Percentiles rank a stretch among this genome's conserved stretches.
Conservation (phyloP, 768 basidiomycete species). For the Cyclocybe aegerita region DNA sequence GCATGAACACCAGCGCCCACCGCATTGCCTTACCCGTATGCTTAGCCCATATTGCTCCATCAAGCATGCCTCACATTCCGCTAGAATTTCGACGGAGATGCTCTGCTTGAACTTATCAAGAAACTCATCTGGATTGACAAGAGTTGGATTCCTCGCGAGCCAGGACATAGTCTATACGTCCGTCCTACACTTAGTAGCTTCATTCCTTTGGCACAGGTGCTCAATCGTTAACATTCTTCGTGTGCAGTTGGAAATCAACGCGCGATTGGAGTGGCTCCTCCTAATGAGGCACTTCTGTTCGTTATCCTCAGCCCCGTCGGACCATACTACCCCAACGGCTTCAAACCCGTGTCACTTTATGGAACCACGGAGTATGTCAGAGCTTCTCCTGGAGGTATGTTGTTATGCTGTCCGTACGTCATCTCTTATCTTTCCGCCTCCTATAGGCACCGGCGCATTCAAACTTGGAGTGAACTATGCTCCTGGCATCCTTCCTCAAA, state of each 20-base stretch:
- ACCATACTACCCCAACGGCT: slow-evolving; percentile 83
- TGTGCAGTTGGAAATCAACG: slow-evolving; percentile 72
- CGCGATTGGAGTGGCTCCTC: slow-evolving; percentile 70
- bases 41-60: slow-evolving; percentile 6
- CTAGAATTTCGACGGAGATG: slow-evolving; percentile 77
- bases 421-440: background rate
- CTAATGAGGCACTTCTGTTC: slow-evolving; percentile 80
- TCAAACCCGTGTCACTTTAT: slow-evolving; percentile 88
- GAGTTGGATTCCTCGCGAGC: slow-evolving; percentile 87
- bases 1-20: slow-evolving; percentile 84
- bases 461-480: slow-evolving; percentile 91
- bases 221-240: background rate
- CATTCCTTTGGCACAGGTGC: background rate
- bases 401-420: background rate
- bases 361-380: slow-evolving; percentile 84
- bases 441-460: slow-evolving; percentile 76
- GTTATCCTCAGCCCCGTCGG: slow-evolving; percentile 84
- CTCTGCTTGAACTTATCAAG: slow-evolving; percentile 79
- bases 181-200: slow-evolving; percentile 70
- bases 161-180: slow-evolving; percentile 90
- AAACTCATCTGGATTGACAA: slow-evolving; percentile 80
- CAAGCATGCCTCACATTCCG: background rate
- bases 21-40: slow-evolving; percentile 77
- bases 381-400: slow-evolving; percentile 79
- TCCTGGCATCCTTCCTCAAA: slow-evolving; percentile 84